Conservation (phyloP, 1,284 basidiomycete genomes). For the Naganishia sp. region DNA sequence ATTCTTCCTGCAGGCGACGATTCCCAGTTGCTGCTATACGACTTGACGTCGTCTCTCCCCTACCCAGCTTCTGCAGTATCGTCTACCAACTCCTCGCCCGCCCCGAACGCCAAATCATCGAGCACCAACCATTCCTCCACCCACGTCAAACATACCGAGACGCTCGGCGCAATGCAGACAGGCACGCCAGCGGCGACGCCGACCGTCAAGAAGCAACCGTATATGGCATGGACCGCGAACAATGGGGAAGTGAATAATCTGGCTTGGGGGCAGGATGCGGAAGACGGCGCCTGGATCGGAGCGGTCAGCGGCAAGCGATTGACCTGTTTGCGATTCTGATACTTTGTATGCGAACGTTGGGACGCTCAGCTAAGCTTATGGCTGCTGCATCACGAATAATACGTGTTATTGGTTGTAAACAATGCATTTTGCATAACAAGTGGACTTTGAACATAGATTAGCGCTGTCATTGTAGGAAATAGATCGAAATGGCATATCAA, state of each 20-base stretch:
- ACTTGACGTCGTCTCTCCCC: constrained; percentile 59
- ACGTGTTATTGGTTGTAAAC: not conserved
- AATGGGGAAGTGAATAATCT: constrained; percentile 78
- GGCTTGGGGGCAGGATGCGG: constrained; percentile 70
- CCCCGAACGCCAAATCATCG: constrained; percentile 39
- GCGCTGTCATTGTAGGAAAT: too few relatives aligned
- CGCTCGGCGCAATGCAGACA: constrained; percentile 64
- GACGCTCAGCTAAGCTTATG: not conserved
- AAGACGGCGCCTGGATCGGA: constrained; percentile 81
- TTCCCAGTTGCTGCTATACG: constrained; percentile 86
- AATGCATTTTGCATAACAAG: not conserved
- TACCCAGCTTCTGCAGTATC: constrained; percentile 42
- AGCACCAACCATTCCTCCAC: constrained; percentile 28
- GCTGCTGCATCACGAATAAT: not conserved
- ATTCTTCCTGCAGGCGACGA: constrained; percentile 69
- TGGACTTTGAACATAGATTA: not conserved
- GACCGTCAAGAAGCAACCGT: constrained; percentile 60
- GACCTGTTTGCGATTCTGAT: constrained; percentile 47
- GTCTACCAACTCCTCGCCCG: constrained; percentile 57
- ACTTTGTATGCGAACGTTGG: not conserved
- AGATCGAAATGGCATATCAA: not conserved
- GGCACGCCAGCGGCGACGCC: constrained; percentile 60
- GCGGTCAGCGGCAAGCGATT: constrained; percentile 79
- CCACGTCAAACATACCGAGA: constrained; percentile 60
- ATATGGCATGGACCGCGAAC: constrained; percentile 57